These are phyloP conservation scores for Yamadazyma siamensis DNA, from an alignment of 1,139 yeast genomes.

Conservation along the genomic window DNA sequence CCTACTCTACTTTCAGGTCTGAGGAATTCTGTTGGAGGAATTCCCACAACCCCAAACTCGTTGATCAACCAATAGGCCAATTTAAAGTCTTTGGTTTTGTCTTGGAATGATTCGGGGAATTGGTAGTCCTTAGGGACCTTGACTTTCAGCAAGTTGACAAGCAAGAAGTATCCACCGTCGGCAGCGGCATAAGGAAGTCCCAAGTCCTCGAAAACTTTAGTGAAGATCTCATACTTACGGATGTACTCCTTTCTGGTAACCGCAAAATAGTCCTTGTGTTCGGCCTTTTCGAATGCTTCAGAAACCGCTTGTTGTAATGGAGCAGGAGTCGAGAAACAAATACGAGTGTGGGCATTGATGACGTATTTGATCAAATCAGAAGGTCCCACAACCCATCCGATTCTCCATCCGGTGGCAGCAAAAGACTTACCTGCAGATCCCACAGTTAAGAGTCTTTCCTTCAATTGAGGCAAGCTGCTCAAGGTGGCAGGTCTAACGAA, in stretches of 20 bases:
- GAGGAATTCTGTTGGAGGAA: conserved; percentile 94
- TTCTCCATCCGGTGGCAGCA: conserved; percentile 98
- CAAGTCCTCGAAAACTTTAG: conserved; percentile 77
- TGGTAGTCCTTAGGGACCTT: conserved; percentile 69
- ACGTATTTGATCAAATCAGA: conserved; percentile 78
- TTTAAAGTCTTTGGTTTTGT: conserved; percentile 79
- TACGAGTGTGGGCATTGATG: conserved; percentile 88
- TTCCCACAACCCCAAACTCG: conserved; percentile 91
- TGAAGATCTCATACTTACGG: conserved; percentile 68
- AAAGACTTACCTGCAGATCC: conserved; percentile 98
- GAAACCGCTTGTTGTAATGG: conserved; percentile 96
- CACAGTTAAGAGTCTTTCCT: conserved; percentile 76
- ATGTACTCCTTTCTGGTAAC: conserved; percentile 63
- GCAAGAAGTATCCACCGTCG: conserved; percentile 88
- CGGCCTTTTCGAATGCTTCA: conserved; percentile 64
- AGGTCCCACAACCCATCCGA: conserved; percentile 92
- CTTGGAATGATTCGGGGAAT: conserved; percentile 64
- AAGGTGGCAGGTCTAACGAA: conserved; percentile 86
- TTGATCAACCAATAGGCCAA: conserved; percentile 89
- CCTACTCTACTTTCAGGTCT: conserved; percentile 58
- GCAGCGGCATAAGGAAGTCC: conserved; percentile 85
- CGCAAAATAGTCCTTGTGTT: conserved; percentile 61
- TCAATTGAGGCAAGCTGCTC: conserved; percentile 64
- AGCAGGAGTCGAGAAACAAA: conserved; percentile 83
- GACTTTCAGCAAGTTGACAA: conserved; percentile 82